phyloP scores from a whole-genome alignment of 2,329 filamentous ascomycete species.

The Xylaria polymorpha region DNA sequence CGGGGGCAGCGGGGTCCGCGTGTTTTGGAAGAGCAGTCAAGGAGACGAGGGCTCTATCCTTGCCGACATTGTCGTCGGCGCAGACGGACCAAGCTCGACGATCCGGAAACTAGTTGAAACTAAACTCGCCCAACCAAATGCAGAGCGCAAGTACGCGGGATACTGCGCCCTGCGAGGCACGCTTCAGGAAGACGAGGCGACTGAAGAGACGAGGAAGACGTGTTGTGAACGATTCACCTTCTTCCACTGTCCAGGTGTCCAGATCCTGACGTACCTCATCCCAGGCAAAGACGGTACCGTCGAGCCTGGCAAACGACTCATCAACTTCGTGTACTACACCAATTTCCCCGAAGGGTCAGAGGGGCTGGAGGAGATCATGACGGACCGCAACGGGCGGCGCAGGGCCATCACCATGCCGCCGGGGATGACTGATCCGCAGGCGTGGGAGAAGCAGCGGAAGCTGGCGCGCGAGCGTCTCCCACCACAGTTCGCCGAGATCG shows the following conservation, averaged over 20 bases:
- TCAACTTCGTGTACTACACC: constrained; percentile 61
- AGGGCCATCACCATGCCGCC: constrained; percentile 54
- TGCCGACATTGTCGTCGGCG: constrained; percentile 56
- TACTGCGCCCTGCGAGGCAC: constrained; percentile 59
- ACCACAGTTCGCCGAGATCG: constrained; percentile 56
- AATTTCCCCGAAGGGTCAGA: constrained; percentile 53
- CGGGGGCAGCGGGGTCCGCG: constrained; percentile 40
- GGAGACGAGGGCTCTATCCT: constrained; percentile 48
- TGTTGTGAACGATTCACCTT: constrained; percentile 56
- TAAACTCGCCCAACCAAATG: constrained; percentile 46
- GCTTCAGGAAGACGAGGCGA: constrained; percentile 54
- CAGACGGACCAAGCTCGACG: constrained; percentile 57
- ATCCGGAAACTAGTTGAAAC: constrained; percentile 44
- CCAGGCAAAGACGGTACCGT: constrained; percentile 54
- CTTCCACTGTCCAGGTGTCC: constrained; percentile 53
- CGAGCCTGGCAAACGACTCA: constrained; percentile 53
- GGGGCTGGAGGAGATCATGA: constrained; percentile 52
- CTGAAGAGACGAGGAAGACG: constrained; percentile 48
- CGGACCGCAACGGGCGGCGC: constrained; percentile 49
- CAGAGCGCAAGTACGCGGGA: constrained; percentile 52
- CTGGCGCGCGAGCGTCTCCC: constrained; percentile 51
- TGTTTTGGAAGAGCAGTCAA: constrained; percentile 51
- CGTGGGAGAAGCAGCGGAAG: constrained; percentile 52
- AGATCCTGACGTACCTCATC: constrained; percentile 58
- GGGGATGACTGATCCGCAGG: constrained; percentile 47